Conservation (phyloP, 1,284 basidiomycete genomes). For the Papiliotrema flavescens region DNA sequence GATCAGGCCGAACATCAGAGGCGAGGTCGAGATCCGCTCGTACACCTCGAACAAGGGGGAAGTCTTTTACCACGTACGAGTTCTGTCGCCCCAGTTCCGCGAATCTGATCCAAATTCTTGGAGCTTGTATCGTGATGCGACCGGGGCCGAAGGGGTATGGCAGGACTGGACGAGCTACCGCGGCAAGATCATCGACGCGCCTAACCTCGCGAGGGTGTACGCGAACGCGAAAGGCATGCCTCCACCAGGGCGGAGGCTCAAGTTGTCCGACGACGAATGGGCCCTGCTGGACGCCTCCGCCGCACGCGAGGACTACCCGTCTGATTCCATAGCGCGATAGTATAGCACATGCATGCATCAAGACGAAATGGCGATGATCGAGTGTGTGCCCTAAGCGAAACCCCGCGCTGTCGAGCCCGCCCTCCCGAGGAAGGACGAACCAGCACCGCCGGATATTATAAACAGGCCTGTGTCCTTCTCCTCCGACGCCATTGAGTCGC, state of each 20-base stretch:
- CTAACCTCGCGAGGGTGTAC: background rate
- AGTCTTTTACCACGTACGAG: background rate
- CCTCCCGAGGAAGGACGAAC: slow-evolving; percentile 1
- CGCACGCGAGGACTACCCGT: background rate
- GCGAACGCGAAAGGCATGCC: background rate
- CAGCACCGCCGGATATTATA: slow-evolving; percentile 28
- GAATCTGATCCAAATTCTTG: background rate
- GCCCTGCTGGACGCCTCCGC: background rate
- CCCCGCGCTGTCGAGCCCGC: slow-evolving; percentile 12
- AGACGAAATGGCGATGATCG: background rate
- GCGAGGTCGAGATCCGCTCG: background rate
- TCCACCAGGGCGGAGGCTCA: background rate
- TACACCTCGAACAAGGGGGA: background rate
- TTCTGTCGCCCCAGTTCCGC: background rate
- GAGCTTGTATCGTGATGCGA: background rate
- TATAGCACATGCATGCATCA: background rate
- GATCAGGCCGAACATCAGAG: background rate
- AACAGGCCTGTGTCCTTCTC: slow-evolving; percentile 27
- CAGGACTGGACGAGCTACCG: slow-evolving; percentile 4
- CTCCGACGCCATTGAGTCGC: slow-evolving; percentile 37
- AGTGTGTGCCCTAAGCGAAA: slow-evolving; percentile 47
- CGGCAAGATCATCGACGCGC: background rate
- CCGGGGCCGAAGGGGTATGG: background rate
- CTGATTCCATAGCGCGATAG: too few relatives aligned
- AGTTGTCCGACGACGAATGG: background rate